Evolutionary conservation across 1,284 basidiomycete genomes (phyloP), one percentile per base, ranked within the genome.

Genomic region (Butyriboletus appendiculatus): DNA sequence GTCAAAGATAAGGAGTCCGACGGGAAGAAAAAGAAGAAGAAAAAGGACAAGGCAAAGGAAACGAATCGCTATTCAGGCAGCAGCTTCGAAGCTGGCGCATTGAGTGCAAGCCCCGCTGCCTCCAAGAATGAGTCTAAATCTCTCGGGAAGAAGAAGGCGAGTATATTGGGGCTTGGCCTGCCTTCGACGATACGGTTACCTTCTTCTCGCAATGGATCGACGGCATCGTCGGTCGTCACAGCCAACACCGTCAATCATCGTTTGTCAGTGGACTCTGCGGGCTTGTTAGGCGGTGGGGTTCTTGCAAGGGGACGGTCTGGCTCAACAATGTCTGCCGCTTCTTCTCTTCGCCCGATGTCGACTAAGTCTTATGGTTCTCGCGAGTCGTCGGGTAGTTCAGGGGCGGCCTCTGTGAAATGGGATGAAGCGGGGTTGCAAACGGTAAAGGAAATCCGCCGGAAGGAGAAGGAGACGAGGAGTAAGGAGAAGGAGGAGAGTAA

Each of bases 21-120:
- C 50, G 63, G 72, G 30, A 70, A 74, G 60, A 64, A 71, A 55
- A 72, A 72, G 55, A 69, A 72, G 55, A 69, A 70, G 47, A 64
- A 54, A 11, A 60, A 55, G 46, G 52, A 59, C 2, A 65, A 58
- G 26, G 65, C 60, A 37, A 65, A 67, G 43, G 63, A 64, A 48
- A 77, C 76, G 0, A 37, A 72, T 10, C 76, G 78, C 20, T 67
- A 75, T 56, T 86, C 84, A 2, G 76, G 78, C 0, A 83, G 83
- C 63, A 84, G 81, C 61, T 89, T 87, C 59, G 87, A 89, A 65
- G 78, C 78, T 1, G 86, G 85, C 24, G 67, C 76, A 3, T 72
- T 82, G 50, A 78, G 71, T 6, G 70, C 75, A 28, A 77, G 67
- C 58, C 81, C 74, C 32, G 56, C 41, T 62, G 60, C 45, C 58